phyloP scores from a whole-genome alignment of 352 stramenopile genomes.

The Phytophthora tentaculata region DNA sequence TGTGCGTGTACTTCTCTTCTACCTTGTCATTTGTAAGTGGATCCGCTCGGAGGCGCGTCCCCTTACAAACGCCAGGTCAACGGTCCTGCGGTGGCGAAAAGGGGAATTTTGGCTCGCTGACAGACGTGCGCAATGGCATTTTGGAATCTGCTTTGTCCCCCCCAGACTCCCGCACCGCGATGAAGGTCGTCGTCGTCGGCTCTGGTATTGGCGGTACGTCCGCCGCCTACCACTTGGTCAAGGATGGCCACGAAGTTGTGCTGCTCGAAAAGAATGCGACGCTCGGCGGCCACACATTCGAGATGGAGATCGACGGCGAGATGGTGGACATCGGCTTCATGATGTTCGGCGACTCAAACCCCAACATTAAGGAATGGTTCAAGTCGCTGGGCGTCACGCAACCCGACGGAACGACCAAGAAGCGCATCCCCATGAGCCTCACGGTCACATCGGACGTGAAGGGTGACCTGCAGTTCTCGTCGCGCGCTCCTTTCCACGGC shows the following conservation, averaged over 20 bases:
- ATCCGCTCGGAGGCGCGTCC: conserved; percentile 15
- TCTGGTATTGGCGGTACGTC: conserved; percentile 86
- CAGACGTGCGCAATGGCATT: conserved; percentile 30
- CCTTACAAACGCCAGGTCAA: conserved; percentile 21
- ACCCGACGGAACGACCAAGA: conserved; percentile 85
- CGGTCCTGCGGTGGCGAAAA: conserved; percentile 30
- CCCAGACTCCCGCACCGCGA: conserved; percentile 22
- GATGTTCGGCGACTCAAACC: conserved; percentile 92
- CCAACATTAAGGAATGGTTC: conserved; percentile 92
- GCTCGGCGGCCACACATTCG: conserved; percentile 84
- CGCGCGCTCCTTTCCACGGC: conserved; percentile 74
- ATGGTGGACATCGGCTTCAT: conserved; percentile 90
- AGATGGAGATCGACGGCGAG: conserved; percentile 88
- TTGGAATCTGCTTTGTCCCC: conserved; percentile 12
- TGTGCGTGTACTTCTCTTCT: background rate
- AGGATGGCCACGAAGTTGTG: conserved; percentile 84
- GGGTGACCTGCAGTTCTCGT: conserved; percentile 88
- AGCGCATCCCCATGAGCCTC: conserved; percentile 89
- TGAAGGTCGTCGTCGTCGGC: conserved; percentile 89
- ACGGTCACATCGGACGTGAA: conserved; percentile 84
- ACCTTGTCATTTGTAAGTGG: conserved; percentile 42
- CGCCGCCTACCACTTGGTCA: conserved; percentile 83
- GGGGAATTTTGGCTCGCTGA: conserved; percentile 18
- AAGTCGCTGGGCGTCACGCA: conserved; percentile 86
- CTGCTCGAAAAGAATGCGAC: conserved; percentile 85